These are phyloP conservation scores for Inonotus hispidus DNA, from an alignment of 1,284 basidiomycete species.

Conservation along the genomic window DNA sequence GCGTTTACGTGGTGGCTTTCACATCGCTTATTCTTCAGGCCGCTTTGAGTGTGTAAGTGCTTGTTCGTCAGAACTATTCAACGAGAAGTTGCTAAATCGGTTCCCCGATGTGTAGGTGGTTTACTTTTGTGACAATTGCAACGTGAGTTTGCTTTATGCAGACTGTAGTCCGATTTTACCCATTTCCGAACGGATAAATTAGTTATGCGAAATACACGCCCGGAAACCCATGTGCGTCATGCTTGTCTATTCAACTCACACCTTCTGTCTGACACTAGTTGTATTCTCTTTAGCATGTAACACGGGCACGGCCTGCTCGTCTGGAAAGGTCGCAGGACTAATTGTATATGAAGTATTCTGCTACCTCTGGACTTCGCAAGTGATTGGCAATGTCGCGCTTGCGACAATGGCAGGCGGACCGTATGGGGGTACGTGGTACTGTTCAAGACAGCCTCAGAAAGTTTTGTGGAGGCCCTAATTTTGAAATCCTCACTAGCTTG, in stretches of 20 bases:
- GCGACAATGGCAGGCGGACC: constrained; percentile 76
- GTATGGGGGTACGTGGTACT: constrained; percentile 40
- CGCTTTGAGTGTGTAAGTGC: constrained; percentile 57
- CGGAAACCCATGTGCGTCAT: constrained; percentile 52
- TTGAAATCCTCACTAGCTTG: constrained; percentile 36
- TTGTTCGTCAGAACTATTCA: not conserved
- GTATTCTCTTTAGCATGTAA: constrained; percentile 31
- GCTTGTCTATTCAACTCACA: not conserved
- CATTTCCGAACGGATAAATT: constrained; percentile 5
- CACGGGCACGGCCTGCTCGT: constrained; percentile 42
- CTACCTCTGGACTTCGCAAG: constrained; percentile 81
- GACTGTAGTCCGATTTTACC: constrained; percentile 1
- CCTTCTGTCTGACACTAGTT: not conserved
- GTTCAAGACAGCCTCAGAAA: not conserved
- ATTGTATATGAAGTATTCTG: constrained; percentile 77
- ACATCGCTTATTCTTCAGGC: constrained; percentile 67
- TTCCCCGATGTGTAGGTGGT: constrained; percentile 47
- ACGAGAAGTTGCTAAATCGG: constrained; percentile 20
- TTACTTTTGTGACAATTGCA: constrained; percentile 62
- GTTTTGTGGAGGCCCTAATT: not conserved
- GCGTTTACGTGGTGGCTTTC: constrained; percentile 78
- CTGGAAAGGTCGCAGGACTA: constrained; percentile 56
- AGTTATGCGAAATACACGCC: constrained; percentile 78
- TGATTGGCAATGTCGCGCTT: constrained; percentile 74
- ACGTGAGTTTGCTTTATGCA: constrained; percentile 39